Conservation (phyloP, 179 eudicot genomes). For the Monotropa hypopitys region DNA sequence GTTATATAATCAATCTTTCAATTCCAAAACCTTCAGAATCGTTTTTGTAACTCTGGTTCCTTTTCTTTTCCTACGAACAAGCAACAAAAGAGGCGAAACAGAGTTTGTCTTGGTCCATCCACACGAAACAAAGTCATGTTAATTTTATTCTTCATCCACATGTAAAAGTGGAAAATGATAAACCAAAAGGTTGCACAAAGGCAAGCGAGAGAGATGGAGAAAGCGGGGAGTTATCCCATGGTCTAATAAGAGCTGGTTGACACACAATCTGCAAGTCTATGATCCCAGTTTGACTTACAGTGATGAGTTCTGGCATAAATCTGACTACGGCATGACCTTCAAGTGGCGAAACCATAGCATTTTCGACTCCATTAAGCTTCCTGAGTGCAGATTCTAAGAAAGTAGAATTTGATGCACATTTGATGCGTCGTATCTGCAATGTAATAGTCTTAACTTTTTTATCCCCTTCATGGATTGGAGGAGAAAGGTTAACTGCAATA, state of each 20-base stretch:
- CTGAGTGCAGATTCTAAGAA: constrained; percentile 56
- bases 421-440: constrained; percentile 50
- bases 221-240: not conserved
- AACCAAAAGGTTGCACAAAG: not conserved
- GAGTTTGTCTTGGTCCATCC: not conserved
- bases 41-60: not conserved
- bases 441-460: constrained; percentile 24
- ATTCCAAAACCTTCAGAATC: not conserved
- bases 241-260: not conserved
- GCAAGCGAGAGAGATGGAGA: not conserved
- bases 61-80: not conserved
- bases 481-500: constrained; percentile 23
- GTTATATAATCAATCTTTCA: too few relatives aligned
- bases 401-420: constrained; percentile 51
- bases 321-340: constrained; percentile 69
- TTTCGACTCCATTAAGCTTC: constrained; percentile 48
- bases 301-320: constrained; percentile 39
- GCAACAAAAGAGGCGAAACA: not conserved
- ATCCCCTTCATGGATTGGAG: constrained; percentile 17
- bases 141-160: not conserved
- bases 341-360: constrained; percentile 48
- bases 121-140: not conserved
- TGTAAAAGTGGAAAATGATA: not conserved
- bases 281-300: constrained; percentile 30
- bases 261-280: not conserved